Base-by-base conservation (phyloP, 495 filamentous ascomycete genomes). In the Penicillium roqueforti region DNA sequence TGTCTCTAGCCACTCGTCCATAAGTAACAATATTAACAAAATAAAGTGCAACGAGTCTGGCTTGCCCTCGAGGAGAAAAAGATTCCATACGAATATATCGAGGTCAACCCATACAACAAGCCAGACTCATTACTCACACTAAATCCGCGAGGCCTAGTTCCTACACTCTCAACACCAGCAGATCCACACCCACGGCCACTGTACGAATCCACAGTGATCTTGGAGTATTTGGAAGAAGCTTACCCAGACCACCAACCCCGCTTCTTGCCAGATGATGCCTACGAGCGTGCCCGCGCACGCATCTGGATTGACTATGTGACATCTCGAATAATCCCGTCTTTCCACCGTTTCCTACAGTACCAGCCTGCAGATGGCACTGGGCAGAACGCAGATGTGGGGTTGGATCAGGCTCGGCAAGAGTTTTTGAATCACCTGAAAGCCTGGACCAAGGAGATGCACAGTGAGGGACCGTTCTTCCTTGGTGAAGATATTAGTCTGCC, bases 31-130 rank as follows among this genome's bases (percentile, higher is more conserved):
- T 47, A 38, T 38, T 57, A 40, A 57, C 23, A 11, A 20, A 23
- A 16, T n/a, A 26, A 40, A 74, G 74, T 88, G 5, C 84, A 89
- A 66, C 77, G 84, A 11, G 75, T 78, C 19, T 89, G 84, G 82
- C 78, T 84, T 52, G 79, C 82, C 11, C 73, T 89, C 32, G 80
- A 80, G 59, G 86, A 89, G 68, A 88, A 89, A 60, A 52, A 73
- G n/a, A 83, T 87, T 47, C 81, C 83, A 37, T 83, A 89, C 63
- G 79, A 88, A 61, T 89, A 87, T 66, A 77, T 88, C 58, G 84
- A 91, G 64, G 72, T 85, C 58, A 86, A 87, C 63, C 86, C 87
- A 5, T 88, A 88, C 77, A 68, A 81, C 63, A 89, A 89, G 59
- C 78, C 77, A 0, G 66, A 77, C 28, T 79, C 76, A 8, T 83